Conservation (phyloP, 495 filamentous ascomycete species). For the Patellaria atrata region DNA sequence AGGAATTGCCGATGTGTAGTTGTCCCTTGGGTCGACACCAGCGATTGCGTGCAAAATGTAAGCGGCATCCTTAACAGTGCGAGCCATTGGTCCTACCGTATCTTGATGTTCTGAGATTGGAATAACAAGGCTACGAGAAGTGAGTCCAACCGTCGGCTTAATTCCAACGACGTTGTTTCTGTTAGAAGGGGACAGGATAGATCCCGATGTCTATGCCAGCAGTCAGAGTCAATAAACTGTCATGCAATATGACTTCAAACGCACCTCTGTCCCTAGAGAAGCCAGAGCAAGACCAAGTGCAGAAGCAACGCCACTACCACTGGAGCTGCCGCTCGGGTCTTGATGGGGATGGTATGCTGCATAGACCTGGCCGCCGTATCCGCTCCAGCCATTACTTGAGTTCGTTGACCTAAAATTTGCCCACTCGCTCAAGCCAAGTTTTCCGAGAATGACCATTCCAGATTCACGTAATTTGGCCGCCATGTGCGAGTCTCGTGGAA, state of each 20-base stretch:
- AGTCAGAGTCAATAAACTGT: neutral
- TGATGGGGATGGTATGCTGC: slow-evolving; percentile 37
- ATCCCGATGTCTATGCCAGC: slow-evolving; percentile 28
- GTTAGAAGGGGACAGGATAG: slow-evolving; percentile 25
- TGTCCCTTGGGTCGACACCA: slow-evolving; percentile 36
- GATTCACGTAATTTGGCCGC: slow-evolving; percentile 27
- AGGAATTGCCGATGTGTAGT: slow-evolving; percentile 40
- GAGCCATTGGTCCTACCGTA: slow-evolving; percentile 50
- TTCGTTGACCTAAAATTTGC: slow-evolving; percentile 36
- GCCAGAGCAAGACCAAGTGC: slow-evolving; percentile 37
- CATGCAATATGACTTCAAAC: neutral
- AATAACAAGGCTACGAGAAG: slow-evolving; percentile 44
- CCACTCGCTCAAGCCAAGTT: slow-evolving; percentile 42
- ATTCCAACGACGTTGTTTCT: slow-evolving; percentile 35
- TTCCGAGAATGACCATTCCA: slow-evolving; percentile 34
- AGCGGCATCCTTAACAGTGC: slow-evolving; percentile 52
- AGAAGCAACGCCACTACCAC: slow-evolving; percentile 36
- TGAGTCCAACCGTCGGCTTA: slow-evolving; percentile 59
- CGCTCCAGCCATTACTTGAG: slow-evolving; percentile 41
- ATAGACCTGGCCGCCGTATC: slow-evolving; percentile 36
- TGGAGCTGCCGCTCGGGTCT: slow-evolving; percentile 41
- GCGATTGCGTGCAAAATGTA: slow-evolving; percentile 49
- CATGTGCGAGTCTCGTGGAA: slow-evolving; percentile 23
- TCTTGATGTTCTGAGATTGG: slow-evolving; percentile 49
- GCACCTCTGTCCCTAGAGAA: slow-evolving; percentile 37